phyloP scores from a whole-genome alignment of 805 yeast species.

The Cyberlindnera galapagoensis region DNA sequence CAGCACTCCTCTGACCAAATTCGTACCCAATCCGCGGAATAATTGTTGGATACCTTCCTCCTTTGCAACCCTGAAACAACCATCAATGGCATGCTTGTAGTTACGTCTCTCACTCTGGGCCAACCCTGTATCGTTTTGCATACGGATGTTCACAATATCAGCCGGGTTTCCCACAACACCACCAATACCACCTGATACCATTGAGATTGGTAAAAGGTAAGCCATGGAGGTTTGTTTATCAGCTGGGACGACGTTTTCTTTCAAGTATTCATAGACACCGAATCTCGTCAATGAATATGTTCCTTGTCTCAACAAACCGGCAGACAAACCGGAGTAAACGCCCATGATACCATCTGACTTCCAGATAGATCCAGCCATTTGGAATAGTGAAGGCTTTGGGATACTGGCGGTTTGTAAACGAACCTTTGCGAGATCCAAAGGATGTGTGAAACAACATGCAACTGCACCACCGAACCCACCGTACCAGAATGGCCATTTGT shows the following conservation, averaged over 20 bases:
- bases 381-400: conserved; percentile 56
- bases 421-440: conserved; percentile 81
- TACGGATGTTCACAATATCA: conserved; percentile 80
- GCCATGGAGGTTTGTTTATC: conserved; percentile 47
- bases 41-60: conserved; percentile 58
- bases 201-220: conserved; percentile 65
- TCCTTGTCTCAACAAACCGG: conserved; percentile 78
- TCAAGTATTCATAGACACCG: conserved; percentile 76
- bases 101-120: conserved; percentile 61
- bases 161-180: conserved; percentile 86
- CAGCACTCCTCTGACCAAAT: conserved; percentile 70
- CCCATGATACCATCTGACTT: conserved; percentile 61
- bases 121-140: conserved; percentile 81
- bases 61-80: conserved; percentile 48
- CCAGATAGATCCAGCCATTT: conserved; percentile 55
- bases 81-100: conserved; percentile 75
- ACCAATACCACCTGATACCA: conserved; percentile 81
- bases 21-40: conserved; percentile 73
- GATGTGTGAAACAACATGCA: conserved; percentile 69
- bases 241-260: conserved; percentile 42
- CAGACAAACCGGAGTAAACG: conserved; percentile 77
- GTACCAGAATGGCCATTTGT: conserved; percentile 48
- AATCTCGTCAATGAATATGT: conserved; percentile 84
- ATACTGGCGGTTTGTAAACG: conserved; percentile 71
- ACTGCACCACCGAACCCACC: conserved; percentile 66